Conservation (phyloP, 2,329 filamentous ascomycete species). For the Epichloe amarillans region DNA sequence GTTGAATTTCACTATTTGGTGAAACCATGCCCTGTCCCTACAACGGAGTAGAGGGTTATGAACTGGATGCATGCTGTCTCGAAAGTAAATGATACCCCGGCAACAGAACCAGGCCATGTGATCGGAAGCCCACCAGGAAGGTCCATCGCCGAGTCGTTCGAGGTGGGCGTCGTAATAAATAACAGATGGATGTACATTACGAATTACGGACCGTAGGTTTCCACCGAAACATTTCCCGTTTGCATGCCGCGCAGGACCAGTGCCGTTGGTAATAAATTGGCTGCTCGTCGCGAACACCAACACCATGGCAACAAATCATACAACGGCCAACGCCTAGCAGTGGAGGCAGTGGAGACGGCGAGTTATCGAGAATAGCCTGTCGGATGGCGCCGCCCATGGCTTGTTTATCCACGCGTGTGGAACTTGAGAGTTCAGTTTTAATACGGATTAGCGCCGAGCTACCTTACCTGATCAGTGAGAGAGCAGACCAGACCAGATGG, state of each 20-base stretch:
- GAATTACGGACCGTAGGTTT: too few species aligned
- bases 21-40: background rate
- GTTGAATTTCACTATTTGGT: background rate
- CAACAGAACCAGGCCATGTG: background rate
- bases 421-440: background rate
- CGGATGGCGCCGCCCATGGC: background rate
- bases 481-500: background rate
- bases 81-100: background rate
- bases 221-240: background rate
- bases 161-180: background rate
- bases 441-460: background rate
- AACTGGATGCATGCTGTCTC: background rate
- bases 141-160: background rate
- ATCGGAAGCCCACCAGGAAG: background rate
- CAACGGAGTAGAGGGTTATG: background rate
- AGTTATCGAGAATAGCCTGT: background rate
- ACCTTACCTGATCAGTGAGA: too few species aligned
- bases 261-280: background rate
- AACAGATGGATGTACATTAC: too few species aligned
- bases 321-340: background rate
- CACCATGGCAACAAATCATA: background rate
- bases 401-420: background rate
- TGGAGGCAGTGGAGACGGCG: background rate
- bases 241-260: background rate
- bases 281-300: background rate